A percentile compares a stretch with the other conserved stretches of the same genome.
Evolutionary conservation across 2,329 filamentous ascomycete species (phyloP).

Genomic region (Kalmusia sp.): DNA sequence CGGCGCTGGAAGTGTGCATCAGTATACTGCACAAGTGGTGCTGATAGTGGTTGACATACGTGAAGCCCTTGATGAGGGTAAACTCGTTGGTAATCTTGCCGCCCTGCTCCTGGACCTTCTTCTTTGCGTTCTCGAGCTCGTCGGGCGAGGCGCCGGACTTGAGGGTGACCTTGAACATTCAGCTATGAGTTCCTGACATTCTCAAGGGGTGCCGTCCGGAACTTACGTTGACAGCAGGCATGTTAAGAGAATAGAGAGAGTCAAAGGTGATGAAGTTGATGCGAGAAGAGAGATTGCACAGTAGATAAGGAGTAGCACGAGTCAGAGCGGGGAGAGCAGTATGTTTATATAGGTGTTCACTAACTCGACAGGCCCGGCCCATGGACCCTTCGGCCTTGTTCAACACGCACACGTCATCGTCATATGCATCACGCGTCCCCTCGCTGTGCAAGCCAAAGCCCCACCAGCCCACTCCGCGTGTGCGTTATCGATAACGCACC

Average conservation of each 20-base stretch:
- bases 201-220: neutral
- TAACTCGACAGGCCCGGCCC: neutral
- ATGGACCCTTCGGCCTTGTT: conserved; percentile 4
- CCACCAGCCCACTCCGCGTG: conserved; percentile 20
- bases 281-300: conserved; percentile 4
- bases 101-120: conserved; percentile 75
- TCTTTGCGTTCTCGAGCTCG: conserved; percentile 79
- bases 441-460: conserved; percentile 6
- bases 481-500: conserved; percentile 44
- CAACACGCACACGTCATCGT: conserved; percentile 15
- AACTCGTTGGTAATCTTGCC: conserved; percentile 87
- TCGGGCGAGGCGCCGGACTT: conserved; percentile 72
- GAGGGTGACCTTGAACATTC: conserved; percentile 72
- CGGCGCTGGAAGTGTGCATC: conserved; percentile 64
- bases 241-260: conserved; percentile 21
- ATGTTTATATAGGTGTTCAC: conserved; percentile 2
- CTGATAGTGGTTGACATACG: conserved; percentile 64
- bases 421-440: conserved; percentile 12
- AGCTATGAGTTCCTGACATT: neutral
- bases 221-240: conserved; percentile 48
- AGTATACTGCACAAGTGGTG: conserved; percentile 1
- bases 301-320: conserved; percentile 9
- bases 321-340: conserved; percentile 14
- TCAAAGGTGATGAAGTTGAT: neutral
- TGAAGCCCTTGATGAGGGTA: conserved; percentile 88